Evolutionary conservation across 192 early-diverging fungal species (phyloP).

Genomic region (Coemansia sp.): DNA sequence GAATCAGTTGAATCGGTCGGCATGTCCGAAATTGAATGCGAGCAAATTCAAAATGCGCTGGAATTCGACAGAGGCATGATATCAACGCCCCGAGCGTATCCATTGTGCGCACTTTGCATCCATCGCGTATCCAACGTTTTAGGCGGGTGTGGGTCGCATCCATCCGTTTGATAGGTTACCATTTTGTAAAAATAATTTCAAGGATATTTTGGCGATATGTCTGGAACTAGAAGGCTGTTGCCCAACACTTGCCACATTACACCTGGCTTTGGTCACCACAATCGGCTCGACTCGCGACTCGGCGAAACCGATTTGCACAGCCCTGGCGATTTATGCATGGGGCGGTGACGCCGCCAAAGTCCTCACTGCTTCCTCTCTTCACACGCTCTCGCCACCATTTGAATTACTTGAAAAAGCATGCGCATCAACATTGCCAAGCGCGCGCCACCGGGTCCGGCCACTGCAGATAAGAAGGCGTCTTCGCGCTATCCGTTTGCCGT

Average conservation of each 20-base stretch:
- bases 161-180: conserved; percentile 1
- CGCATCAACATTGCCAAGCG: conserved; percentile 41
- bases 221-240: neutral
- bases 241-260: neutral
- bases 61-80: neutral
- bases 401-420: conserved; percentile 41
- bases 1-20: neutral
- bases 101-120: neutral
- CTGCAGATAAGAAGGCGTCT: conserved; percentile 1
- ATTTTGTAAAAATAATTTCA: conserved; percentile 2
- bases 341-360: neutral
- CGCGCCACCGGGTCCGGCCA: conserved; percentile 6
- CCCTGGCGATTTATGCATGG: neutral
- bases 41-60: neutral
- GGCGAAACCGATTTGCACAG: neutral
- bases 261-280: neutral
- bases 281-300: neutral
- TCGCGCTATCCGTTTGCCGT: conserved; percentile 53
- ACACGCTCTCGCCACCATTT: neutral
- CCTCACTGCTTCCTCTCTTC: neutral
- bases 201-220: conserved; percentile 3
- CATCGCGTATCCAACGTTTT: conserved; percentile 4
- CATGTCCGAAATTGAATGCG: neutral
- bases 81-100: neutral
- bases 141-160: neutral